phyloP scores from a whole-genome alignment of 1,284 basidiomycete species.

The Vanrija sp. region DNA sequence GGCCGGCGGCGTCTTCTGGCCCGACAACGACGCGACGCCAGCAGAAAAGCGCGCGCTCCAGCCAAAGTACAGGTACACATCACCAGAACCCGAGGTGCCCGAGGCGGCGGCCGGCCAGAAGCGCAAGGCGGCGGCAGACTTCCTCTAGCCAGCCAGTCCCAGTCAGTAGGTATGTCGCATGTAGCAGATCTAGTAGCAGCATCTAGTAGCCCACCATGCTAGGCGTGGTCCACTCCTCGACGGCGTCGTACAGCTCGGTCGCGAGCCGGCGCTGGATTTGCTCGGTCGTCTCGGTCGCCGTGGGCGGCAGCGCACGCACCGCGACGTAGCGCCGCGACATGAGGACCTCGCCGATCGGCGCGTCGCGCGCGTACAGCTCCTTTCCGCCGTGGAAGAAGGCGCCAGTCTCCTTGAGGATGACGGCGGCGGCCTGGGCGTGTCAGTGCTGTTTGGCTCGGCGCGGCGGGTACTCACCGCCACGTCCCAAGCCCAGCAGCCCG shows the following conservation, averaged over 20 bases:
- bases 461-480: constrained; percentile 60
- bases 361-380: constrained; percentile 52
- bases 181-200: not conserved
- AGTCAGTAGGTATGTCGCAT: not conserved
- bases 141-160: constrained; percentile 30
- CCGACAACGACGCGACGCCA: constrained; percentile 42
- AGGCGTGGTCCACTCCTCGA: constrained; percentile 59
- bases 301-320: constrained; percentile 48
- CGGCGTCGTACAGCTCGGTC: constrained; percentile 73
- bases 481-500: constrained; percentile 64
- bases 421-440: constrained; percentile 64
- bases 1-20: constrained; percentile 49
- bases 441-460: not conserved
- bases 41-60: constrained; percentile 69
- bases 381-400: constrained; percentile 67
- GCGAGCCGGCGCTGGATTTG: constrained; percentile 77
- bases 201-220: constrained; percentile 13
- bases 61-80: constrained; percentile 64
- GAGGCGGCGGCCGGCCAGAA: constrained; percentile 32
- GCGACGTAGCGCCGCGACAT: constrained; percentile 80
- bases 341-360: constrained; percentile 62
- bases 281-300: constrained; percentile 57
- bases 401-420: constrained; percentile 86
- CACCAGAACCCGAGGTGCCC: constrained; percentile 32
- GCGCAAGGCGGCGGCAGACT: constrained; percentile 50